Evolutionary conservation across 148 eudicot genomes (phyloP).

Genomic region (Fagopyrum homotropicum): DNA sequence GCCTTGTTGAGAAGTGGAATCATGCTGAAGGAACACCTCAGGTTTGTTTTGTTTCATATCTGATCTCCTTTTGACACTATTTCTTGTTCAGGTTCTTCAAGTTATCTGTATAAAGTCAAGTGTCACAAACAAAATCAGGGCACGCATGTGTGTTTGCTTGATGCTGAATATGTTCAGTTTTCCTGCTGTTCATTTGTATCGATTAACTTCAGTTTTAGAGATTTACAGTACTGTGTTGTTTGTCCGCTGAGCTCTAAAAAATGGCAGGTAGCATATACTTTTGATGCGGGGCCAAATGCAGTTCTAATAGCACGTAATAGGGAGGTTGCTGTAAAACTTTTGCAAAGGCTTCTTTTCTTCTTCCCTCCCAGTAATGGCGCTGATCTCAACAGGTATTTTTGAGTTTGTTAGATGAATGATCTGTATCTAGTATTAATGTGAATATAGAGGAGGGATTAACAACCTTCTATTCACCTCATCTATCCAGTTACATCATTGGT

Average conservation of each 20-base stretch:
- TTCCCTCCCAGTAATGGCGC: slow-evolving; percentile 73
- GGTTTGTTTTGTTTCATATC: slow-evolving; percentile 35
- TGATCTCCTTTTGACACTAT: not conserved
- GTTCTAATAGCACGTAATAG: slow-evolving; percentile 58
- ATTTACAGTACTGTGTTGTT: not conserved
- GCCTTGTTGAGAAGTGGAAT: slow-evolving; percentile 90
- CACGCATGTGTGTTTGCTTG: not conserved
- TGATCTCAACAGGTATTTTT: slow-evolving; percentile 68
- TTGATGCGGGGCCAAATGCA: slow-evolving; percentile 75
- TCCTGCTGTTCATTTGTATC: not conserved
- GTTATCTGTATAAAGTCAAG: not conserved
- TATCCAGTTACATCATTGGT: slow-evolving; percentile 67
- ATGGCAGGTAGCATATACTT: slow-evolving; percentile 87
- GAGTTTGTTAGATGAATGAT: not conserved
- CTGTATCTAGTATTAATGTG: not conserved
- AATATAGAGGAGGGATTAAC: not conserved
- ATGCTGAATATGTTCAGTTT: not conserved
- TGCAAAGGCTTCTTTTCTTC: slow-evolving; percentile 66
- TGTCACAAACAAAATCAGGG: not conserved
- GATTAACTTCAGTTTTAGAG: not conserved
- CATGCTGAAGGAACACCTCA: slow-evolving; percentile 82
- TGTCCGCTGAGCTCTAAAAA: not conserved
- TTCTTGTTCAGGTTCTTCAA: not conserved
- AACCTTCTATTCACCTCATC: not conserved
- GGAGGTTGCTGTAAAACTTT: slow-evolving; percentile 63